Conservation (phyloP, 1,284 basidiomycete genomes). For the Spongispora temasekensis region DNA sequence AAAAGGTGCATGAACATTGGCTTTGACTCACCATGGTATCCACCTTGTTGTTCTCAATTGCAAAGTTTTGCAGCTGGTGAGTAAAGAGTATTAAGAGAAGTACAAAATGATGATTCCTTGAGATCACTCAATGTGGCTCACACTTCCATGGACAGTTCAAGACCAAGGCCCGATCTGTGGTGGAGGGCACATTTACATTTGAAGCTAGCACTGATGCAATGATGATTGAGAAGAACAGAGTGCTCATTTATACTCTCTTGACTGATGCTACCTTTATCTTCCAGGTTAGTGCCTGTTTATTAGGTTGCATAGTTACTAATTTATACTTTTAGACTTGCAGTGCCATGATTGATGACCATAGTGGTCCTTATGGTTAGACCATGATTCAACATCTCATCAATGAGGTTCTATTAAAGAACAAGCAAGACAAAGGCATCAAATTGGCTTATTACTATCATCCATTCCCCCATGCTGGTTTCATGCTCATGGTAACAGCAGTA, state of each 20-base stretch:
- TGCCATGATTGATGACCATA: neutral
- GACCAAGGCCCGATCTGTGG: neutral
- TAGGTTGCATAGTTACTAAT: neutral
- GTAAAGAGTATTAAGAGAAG: neutral
- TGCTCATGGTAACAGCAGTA: neutral
- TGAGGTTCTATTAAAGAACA: neutral
- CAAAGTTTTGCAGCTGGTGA: neutral
- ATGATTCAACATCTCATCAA: neutral
- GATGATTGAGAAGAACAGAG: neutral
- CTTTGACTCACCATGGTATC: neutral
- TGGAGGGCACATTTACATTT: neutral
- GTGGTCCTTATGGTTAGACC: neutral
- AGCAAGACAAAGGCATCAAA: neutral
- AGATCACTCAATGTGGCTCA: neutral
- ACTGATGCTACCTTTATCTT: neutral
- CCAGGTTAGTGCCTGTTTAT: neutral
- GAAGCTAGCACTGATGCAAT: neutral
- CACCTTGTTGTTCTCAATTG: neutral
- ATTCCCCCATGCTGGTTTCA: neutral
- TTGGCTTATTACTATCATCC: neutral
- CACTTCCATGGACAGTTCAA: neutral
- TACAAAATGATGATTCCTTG: neutral
- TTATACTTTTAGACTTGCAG: neutral
- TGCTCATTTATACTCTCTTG: neutral
- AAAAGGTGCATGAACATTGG: neutral